Evolutionary conservation across 441 rosid species (phyloP).

Genomic region (Gossypium schwendimanii): DNA sequence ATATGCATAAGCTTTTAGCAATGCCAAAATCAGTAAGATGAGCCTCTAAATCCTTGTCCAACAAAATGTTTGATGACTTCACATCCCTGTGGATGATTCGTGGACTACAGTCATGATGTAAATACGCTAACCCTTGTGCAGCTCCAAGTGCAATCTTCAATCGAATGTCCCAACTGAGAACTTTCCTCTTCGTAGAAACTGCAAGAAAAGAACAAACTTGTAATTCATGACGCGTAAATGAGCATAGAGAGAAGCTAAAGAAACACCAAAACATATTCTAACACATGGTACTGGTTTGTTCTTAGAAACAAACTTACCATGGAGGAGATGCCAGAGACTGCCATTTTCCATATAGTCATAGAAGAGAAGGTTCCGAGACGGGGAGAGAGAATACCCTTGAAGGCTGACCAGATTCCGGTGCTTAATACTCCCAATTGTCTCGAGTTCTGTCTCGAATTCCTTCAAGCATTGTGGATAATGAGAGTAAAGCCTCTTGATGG

Average conservation of each 20-base stretch:
- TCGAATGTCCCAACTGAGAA: constrained; percentile 76
- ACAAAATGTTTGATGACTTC: constrained; percentile 77
- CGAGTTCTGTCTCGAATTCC: constrained; percentile 90
- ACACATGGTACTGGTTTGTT: neutral
- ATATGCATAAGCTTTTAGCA: constrained; percentile 73
- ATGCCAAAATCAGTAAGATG: constrained; percentile 98
- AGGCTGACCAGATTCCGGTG: constrained; percentile 89
- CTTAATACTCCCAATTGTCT: constrained; percentile 81
- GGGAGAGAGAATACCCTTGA: constrained; percentile 84
- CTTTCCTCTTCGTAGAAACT: constrained; percentile 77
- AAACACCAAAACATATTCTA: neutral
- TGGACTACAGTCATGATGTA: constrained; percentile 94
- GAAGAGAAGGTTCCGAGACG: constrained; percentile 79
- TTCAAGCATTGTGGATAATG: constrained; percentile 76
- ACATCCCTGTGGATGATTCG: constrained; percentile 93
- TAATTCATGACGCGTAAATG: neutral
- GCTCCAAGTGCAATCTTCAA: constrained; percentile 89
- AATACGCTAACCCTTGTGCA: constrained; percentile 85
- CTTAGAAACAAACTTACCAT: constrained; percentile 41
- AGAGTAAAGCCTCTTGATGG: constrained; percentile 84
- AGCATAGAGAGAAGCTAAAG: neutral
- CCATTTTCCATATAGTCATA: constrained; percentile 98
- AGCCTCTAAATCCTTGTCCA: constrained; percentile 84
- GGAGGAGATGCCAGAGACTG: constrained; percentile 95
- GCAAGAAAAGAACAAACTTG: constrained; percentile 15